Percentiles rank a stretch among this genome's conserved stretches.
Conservation (phyloP, 345 rosid genomes). For the Rhizophora apiculata region DNA sequence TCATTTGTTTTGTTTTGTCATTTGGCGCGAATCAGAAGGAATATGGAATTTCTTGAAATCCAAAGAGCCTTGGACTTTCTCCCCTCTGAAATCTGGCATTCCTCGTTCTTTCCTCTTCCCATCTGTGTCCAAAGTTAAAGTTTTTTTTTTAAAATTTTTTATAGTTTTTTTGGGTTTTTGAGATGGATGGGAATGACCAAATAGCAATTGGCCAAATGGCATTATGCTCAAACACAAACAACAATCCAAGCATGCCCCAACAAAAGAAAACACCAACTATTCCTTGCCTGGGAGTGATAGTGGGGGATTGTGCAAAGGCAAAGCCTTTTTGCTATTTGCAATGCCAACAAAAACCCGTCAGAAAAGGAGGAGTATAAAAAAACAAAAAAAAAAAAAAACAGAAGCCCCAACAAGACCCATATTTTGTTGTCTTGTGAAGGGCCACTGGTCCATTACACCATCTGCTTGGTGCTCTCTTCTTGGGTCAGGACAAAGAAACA, state of each 20-base stretch:
- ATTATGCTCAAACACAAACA: conserved; percentile 28
- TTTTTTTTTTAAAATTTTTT: background rate
- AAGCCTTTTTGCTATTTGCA: conserved; percentile 13
- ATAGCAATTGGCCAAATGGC: conserved; percentile 48
- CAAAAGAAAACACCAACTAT: conserved; percentile 46
- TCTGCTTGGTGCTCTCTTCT: conserved; percentile 28
- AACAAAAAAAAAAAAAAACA: background rate
- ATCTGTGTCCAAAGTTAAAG: background rate
- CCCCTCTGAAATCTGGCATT: conserved; percentile 1
- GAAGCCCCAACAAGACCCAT: conserved; percentile 35
- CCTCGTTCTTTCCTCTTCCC: conserved; percentile 1
- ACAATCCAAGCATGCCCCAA: conserved; percentile 42
- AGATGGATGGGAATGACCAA: conserved; percentile 37
- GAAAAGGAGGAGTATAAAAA: too few species aligned
- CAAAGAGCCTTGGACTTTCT: conserved; percentile 21
- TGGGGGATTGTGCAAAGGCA: conserved; percentile 37
- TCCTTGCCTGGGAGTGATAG: conserved; percentile 44
- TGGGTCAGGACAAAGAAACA: conserved; percentile 30
- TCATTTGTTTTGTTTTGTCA: conserved; percentile 43
- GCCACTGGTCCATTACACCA: conserved; percentile 5
- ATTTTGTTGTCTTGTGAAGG: conserved; percentile 31
- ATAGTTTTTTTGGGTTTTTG: background rate
- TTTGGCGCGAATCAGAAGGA: conserved; percentile 43
- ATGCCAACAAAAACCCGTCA: too few species aligned
- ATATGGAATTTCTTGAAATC: conserved; percentile 65